phyloP scores from a whole-genome alignment of 495 filamentous ascomycete genomes.

The Talaromyces nanjingensis region DNA sequence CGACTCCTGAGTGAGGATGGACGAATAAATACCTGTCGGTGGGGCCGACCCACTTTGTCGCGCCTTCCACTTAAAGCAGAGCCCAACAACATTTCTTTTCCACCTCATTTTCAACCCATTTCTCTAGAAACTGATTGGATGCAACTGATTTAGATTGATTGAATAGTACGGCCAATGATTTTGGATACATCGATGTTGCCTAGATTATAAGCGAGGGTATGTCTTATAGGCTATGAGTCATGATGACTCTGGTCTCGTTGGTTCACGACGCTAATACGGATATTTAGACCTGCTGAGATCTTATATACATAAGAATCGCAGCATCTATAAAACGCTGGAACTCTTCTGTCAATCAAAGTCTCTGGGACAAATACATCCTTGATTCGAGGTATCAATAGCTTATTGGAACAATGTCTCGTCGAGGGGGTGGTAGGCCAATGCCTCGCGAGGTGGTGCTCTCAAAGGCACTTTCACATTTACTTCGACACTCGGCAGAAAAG shows the following conservation, averaged over 20 bases:
- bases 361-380: not conserved
- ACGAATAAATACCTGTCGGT: not conserved
- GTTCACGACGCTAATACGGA: not conserved
- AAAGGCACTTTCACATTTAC: conserved; percentile 68
- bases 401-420: conserved; percentile 6
- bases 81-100: not conserved
- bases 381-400: not conserved
- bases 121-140: not conserved
- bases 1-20: not conserved
- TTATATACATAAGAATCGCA: not conserved
- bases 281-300: not conserved
- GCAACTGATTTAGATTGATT: not conserved
- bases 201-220: not conserved
- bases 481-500: conserved; percentile 76
- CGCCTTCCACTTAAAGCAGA: not conserved
- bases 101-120: not conserved
- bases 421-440: not conserved
- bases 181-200: not conserved
- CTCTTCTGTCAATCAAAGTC: too few species aligned
- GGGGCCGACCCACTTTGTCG: not conserved
- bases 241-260: not conserved
- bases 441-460: conserved; percentile 60
- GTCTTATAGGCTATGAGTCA: not conserved
- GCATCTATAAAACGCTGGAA: not conserved
- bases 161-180: not conserved